Conservation (phyloP, 192 early-diverging fungal species). For the Polychytrium aggregatum region DNA sequence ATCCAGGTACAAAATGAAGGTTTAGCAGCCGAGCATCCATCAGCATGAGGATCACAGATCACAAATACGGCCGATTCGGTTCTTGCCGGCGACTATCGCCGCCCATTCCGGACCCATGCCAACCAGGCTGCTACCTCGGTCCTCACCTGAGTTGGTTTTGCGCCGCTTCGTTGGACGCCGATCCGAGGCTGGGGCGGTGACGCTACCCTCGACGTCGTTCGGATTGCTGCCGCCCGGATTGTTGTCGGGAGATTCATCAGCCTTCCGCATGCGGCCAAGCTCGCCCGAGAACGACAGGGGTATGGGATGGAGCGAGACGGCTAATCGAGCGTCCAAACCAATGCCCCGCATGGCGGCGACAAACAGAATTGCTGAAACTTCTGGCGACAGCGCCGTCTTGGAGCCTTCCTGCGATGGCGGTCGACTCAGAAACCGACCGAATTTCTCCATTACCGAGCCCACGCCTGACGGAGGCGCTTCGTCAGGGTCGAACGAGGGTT, state of each 20-base stretch:
- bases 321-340: conserved; percentile 42
- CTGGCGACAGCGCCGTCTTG: not conserved
- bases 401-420: not conserved
- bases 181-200: not conserved
- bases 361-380: conserved; percentile 38
- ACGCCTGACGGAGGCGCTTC: not conserved
- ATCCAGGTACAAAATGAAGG: no score
- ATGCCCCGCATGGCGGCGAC: conserved; percentile 30
- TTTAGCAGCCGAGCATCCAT: no score
- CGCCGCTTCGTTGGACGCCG: not conserved
- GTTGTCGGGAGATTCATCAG: not conserved
- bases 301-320: conserved; percentile 54
- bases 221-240: not conserved
- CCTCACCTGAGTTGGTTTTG: not conserved
- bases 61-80: conserved; percentile 1
- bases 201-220: conserved; percentile 1
- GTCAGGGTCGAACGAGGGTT: not conserved
- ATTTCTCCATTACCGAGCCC: not conserved
- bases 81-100: not conserved
- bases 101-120: not conserved
- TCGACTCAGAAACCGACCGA: conserved; percentile 1
- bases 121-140: not conserved
- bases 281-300: conserved; percentile 42
- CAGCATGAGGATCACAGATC: no score
- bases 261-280: not conserved